Evolutionary conservation across 2,329 filamentous ascomycete genomes (phyloP).

Genomic region (Phaeosphaeriaceae sp.): DNA sequence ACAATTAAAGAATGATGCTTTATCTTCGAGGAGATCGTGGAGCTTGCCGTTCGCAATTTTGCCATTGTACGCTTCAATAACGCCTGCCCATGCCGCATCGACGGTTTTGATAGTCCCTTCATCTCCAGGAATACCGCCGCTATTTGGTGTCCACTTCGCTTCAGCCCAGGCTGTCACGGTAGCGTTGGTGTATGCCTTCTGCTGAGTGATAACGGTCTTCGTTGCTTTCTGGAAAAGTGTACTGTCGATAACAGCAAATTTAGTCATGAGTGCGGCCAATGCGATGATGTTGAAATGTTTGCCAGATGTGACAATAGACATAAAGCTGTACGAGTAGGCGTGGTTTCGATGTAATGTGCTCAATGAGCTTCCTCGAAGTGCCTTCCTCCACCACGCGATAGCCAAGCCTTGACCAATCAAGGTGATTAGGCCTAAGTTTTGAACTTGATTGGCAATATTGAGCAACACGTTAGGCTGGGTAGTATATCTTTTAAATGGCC

Average conservation of each 20-base stretch:
- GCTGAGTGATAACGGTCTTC: conserved; percentile 24
- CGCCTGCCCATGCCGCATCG: conserved; percentile 22
- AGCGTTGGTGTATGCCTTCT: conserved; percentile 24
- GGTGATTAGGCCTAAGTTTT: conserved; percentile 30
- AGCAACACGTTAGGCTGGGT: conserved; percentile 34
- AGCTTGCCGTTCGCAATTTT: conserved; percentile 33
- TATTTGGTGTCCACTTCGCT: conserved; percentile 18
- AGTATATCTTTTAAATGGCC: conserved; percentile 23
- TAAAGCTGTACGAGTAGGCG: conserved; percentile 33
- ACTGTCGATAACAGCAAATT: conserved; percentile 33
- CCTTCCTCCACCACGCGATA: conserved; percentile 37
- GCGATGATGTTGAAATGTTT: conserved; percentile 32
- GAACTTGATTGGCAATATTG: conserved; percentile 33
- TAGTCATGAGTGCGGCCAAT: conserved; percentile 33
- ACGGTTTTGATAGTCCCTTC: conserved; percentile 25
- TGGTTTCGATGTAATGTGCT: conserved; percentile 27
- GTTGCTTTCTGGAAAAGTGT: conserved; percentile 33
- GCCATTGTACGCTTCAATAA: conserved; percentile 27
- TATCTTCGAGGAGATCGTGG: conserved; percentile 18
- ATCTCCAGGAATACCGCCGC: conserved; percentile 28
- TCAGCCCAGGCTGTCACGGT: conserved; percentile 29
- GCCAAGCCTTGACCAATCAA: conserved; percentile 30
- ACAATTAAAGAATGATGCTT: conserved; percentile 28
- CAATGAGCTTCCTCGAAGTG: conserved; percentile 26
- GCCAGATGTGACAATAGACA: conserved; percentile 26